Conservation (phyloP, 1,284 basidiomycete species). For the Athelia psychrophila region DNA sequence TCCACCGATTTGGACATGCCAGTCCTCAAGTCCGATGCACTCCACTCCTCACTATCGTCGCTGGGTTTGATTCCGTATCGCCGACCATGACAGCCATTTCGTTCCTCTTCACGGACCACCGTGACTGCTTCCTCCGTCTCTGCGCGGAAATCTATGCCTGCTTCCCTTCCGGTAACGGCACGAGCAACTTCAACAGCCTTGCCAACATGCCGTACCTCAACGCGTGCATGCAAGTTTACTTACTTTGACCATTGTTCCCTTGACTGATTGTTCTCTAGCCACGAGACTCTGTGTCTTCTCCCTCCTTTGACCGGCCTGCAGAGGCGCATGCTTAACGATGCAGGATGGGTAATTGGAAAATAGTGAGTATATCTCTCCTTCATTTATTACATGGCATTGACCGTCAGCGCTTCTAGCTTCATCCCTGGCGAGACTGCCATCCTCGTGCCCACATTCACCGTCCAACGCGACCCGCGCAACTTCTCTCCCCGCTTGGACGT, state of each 20-base stretch:
- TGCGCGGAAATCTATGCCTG: slow-evolving; percentile 48
- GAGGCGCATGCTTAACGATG: slow-evolving; percentile 38
- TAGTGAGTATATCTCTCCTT: slow-evolving; percentile 21
- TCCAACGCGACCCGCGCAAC: slow-evolving; percentile 38
- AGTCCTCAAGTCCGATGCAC: slow-evolving; percentile 20
- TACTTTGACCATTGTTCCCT: slow-evolving; percentile 6
- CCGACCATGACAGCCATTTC: slow-evolving; percentile 42
- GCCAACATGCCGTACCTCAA: slow-evolving; percentile 42
- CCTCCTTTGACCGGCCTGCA: slow-evolving; percentile 52
- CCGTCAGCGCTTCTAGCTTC: slow-evolving; percentile 29
- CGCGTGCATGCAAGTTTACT: slow-evolving; percentile 45
- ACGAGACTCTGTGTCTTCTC: slow-evolving; percentile 54
- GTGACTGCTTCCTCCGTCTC: slow-evolving; percentile 39
- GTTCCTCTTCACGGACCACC: slow-evolving; percentile 44
- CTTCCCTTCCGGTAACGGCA: slow-evolving; percentile 37
- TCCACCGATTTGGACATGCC: background rate
- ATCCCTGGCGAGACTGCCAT: slow-evolving; percentile 48
- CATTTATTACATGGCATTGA: slow-evolving; percentile 15
- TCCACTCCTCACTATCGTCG: slow-evolving; percentile 41
- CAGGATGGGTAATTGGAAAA: slow-evolving; percentile 31
- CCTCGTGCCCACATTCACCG: slow-evolving; percentile 42
- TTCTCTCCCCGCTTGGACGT: slow-evolving; percentile 36
- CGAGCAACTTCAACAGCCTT: slow-evolving; percentile 29
- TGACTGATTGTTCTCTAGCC: slow-evolving; percentile 39
- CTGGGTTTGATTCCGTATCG: slow-evolving; percentile 57